Conservation (phyloP, 169 alveolate genomes). For the Pseudocohnilembus persalinus region DNA sequence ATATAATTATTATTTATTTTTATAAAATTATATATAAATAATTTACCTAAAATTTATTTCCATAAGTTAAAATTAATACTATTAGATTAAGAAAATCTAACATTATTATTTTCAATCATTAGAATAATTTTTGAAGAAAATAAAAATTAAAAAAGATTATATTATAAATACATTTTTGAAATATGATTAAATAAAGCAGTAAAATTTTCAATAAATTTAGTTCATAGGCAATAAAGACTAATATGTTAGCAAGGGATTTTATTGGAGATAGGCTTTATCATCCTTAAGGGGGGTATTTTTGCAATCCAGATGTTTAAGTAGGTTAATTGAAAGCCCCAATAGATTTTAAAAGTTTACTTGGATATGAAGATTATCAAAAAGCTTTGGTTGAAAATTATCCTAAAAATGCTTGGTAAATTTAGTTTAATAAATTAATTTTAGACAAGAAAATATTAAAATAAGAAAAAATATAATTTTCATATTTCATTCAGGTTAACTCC, state of each 20-base stretch:
- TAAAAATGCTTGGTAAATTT: conserved; percentile 56
- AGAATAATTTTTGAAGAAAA: too few relatives aligned
- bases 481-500: conserved; percentile 57
- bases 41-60: too few relatives aligned
- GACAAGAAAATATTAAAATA: neutral
- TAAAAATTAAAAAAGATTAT: too few relatives aligned
- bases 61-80: too few relatives aligned
- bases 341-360: conserved; percentile 54
- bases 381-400: conserved; percentile 70
- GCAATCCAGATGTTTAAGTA: conserved; percentile 54
- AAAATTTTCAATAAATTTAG: too few relatives aligned
- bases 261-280: conserved; percentile 69
- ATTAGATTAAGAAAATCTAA: too few relatives aligned
- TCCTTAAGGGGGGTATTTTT: conserved; percentile 63
- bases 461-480: neutral
- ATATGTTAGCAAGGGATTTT: conserved; percentile 63
- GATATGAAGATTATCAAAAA: conserved; percentile 57
- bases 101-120: too few relatives aligned
- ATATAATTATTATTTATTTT: too few relatives aligned
- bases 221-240: conserved; percentile 1
- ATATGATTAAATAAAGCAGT: too few relatives aligned
- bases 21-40: too few relatives aligned
- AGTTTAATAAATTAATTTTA: too few relatives aligned
- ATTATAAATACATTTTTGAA: too few relatives aligned
- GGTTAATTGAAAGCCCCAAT: conserved; percentile 64